A percentile compares a stretch with the other conserved stretches of the same genome.
Conservation (phyloP, 2,329 filamentous ascomycete species). For the Metarhizium humberi region DNA sequence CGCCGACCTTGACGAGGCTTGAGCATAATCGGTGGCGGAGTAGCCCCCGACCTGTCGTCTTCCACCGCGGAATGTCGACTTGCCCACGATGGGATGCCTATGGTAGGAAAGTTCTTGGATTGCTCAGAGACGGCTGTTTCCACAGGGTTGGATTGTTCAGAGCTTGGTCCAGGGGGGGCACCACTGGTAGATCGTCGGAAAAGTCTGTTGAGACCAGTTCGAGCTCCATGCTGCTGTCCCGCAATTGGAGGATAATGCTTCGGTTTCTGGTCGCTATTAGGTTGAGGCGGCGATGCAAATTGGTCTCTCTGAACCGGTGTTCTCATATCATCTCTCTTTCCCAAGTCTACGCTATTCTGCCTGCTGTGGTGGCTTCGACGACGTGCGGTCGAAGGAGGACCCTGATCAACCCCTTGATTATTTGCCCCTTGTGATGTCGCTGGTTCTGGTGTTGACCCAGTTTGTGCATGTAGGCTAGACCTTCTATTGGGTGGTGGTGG, state of each 20-base stretch:
- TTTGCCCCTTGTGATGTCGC: slow-evolving; percentile 10
- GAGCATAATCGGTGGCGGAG: slow-evolving; percentile 47
- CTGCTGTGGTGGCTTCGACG: slow-evolving; percentile 10
- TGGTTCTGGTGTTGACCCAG: slow-evolving; percentile 21
- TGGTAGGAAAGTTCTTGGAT: slow-evolving; percentile 14
- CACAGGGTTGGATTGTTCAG: not conserved
- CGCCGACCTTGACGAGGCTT: slow-evolving; percentile 26
- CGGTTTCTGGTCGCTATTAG: slow-evolving; percentile 22
- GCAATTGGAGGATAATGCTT: slow-evolving; percentile 42
- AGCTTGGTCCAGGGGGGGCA: slow-evolving; percentile 1
- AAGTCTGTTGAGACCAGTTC: slow-evolving; percentile 37
- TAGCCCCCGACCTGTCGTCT: slow-evolving; percentile 38
- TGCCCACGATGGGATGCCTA: slow-evolving; percentile 32
- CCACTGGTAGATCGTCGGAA: slow-evolving; percentile 42
- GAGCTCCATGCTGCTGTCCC: slow-evolving; percentile 32
- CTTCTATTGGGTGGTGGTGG: slow-evolving; percentile 41
- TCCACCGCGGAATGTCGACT: slow-evolving; percentile 24
- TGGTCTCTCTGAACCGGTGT: slow-evolving; percentile 16
- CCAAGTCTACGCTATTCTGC: slow-evolving; percentile 22
- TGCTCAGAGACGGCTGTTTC: slow-evolving; percentile 9
- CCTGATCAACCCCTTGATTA: not conserved
- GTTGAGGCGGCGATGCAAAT: slow-evolving; percentile 9
- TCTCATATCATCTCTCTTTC: slow-evolving; percentile 15
- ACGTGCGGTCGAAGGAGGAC: slow-evolving; percentile 12
- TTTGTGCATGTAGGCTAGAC: slow-evolving; percentile 43